Evolutionary conservation across 148 eudicot genomes (phyloP).

Genomic region (Rhododendron ovatum): DNA sequence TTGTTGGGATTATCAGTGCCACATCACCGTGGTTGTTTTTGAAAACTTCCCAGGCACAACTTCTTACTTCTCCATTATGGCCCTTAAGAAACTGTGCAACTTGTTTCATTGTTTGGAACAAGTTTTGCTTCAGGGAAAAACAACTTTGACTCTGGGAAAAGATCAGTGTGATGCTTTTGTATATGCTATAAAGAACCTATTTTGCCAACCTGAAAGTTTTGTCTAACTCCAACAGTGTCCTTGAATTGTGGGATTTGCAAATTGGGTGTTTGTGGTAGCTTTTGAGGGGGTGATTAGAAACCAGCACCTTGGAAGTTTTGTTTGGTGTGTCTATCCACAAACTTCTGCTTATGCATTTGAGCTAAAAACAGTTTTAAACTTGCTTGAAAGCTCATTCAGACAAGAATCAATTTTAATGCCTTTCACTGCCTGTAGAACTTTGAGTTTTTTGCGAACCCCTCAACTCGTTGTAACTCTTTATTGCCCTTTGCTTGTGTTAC

Average conservation of each 20-base stretch:
- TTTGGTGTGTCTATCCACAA: background rate
- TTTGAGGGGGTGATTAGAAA: background rate
- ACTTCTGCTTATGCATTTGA: background rate
- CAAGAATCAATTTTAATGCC: background rate
- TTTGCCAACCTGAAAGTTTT: background rate
- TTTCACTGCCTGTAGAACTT: background rate
- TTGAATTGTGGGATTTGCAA: background rate
- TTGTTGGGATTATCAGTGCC: background rate
- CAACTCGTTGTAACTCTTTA: background rate
- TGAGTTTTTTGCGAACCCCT: background rate
- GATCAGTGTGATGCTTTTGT: background rate
- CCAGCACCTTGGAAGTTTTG: background rate
- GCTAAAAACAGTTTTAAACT: background rate
- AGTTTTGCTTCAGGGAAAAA: background rate
- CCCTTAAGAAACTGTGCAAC: background rate
- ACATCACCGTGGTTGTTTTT: background rate
- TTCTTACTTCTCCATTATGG: background rate
- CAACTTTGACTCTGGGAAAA: background rate
- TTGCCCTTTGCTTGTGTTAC: slow-evolving; percentile 5
- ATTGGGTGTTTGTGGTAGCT: background rate
- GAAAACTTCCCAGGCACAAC: background rate
- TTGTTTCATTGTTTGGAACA: background rate
- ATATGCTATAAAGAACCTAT: background rate
- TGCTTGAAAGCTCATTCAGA: background rate
- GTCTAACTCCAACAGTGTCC: background rate